phyloP scores from a whole-genome alignment of 2,329 filamentous ascomycete species.

The Penicillium sp. region DNA sequence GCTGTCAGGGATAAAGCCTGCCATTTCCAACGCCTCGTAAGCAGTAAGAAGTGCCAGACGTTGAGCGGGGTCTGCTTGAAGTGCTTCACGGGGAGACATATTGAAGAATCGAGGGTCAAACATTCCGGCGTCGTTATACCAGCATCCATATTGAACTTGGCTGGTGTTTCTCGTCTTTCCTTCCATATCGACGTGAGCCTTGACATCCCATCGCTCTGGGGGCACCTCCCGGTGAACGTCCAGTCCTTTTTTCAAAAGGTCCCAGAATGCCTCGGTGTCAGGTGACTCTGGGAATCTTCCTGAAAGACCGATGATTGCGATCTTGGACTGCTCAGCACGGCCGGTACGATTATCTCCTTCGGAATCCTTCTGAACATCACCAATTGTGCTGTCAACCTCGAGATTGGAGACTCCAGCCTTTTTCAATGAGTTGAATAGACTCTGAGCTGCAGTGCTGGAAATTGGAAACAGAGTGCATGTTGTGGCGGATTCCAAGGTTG shows the following conservation, averaged over 20 bases:
- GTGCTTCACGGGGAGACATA: constrained; percentile 78
- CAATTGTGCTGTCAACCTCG: constrained; percentile 27
- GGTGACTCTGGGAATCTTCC: constrained; percentile 73
- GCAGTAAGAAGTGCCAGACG: constrained; percentile 72
- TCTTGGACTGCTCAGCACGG: constrained; percentile 55
- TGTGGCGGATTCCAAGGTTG: constrained; percentile 17
- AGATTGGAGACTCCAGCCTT: constrained; percentile 28
- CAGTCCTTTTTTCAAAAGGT: constrained; percentile 69
- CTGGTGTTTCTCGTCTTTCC: constrained; percentile 74
- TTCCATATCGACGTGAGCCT: constrained; percentile 67
- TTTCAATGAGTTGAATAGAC: constrained; percentile 32
- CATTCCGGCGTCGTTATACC: constrained; percentile 69
- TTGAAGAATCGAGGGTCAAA: constrained; percentile 87
- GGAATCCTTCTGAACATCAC: constrained; percentile 25
- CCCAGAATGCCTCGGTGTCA: constrained; percentile 70
- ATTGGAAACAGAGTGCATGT: constrained; percentile 31
- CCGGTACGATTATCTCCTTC: constrained; percentile 28
- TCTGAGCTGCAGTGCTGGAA: constrained; percentile 34
- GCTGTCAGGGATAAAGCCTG: constrained; percentile 70
- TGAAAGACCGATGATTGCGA: constrained; percentile 82
- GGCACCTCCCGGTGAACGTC: constrained; percentile 65
- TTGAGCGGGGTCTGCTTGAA: constrained; percentile 78
- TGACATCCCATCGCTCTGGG: constrained; percentile 69
- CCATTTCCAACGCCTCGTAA: constrained; percentile 79
- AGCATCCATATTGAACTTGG: constrained; percentile 73